Conservation (phyloP, 495 filamentous ascomycete species). For the Cudoniella acicularis region DNA sequence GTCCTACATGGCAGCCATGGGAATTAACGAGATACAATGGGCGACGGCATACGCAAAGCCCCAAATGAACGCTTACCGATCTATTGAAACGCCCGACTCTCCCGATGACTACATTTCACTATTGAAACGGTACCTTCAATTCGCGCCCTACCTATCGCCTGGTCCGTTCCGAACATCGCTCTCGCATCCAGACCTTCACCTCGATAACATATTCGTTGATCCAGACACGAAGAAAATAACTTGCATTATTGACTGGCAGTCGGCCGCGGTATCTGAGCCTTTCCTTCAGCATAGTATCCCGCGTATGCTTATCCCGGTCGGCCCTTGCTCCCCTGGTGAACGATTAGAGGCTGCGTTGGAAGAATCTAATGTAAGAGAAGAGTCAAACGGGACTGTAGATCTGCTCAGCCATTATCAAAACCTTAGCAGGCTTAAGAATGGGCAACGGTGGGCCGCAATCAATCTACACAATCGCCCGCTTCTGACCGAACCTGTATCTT, state of each 20-base stretch:
- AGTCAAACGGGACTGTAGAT: constrained; percentile 12
- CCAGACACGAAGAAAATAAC: constrained; percentile 6
- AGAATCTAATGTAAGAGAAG: constrained; percentile 5
- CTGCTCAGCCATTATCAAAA: constrained; percentile 14
- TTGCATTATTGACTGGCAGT: constrained; percentile 5
- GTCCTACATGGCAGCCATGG: constrained; percentile 28
- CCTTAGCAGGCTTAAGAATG: constrained; percentile 9
- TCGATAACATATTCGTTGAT: no score
- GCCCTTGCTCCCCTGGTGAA: constrained; percentile 4
- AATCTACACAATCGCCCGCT: constrained; percentile 5
- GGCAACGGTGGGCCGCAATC: constrained; percentile 13
- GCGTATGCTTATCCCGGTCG: constrained; percentile 1
- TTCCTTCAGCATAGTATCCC: constrained; percentile 5
- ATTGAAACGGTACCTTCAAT: background rate
- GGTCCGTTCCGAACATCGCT: constrained; percentile 1
- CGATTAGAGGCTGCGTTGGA: constrained; percentile 7
- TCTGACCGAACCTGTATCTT: constrained; percentile 28
- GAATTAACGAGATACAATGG: constrained; percentile 33
- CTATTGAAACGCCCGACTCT: constrained; percentile 13
- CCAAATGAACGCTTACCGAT: constrained; percentile 30
- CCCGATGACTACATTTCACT: constrained; percentile 20
- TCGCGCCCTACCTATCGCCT: background rate
- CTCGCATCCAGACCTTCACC: no score
- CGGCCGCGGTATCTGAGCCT: constrained; percentile 4
- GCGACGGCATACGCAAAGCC: constrained; percentile 22